Conservation (phyloP, 2,329 filamentous ascomycete genomes). For the Dothistroma septosporum region DNA sequence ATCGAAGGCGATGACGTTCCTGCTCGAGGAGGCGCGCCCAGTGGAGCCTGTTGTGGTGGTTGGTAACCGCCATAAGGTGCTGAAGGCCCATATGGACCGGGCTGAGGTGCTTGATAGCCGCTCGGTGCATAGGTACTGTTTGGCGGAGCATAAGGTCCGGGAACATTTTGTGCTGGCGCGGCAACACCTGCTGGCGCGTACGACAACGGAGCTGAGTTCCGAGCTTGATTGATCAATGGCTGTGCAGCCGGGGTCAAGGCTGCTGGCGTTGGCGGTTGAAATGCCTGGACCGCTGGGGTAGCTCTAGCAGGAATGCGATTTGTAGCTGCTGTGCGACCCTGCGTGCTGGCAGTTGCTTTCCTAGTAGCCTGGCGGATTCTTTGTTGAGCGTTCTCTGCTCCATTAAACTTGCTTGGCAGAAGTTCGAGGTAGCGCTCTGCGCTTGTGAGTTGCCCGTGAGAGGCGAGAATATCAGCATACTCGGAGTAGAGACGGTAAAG, state of each 20-base stretch:
- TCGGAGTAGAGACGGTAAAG: slow-evolving; percentile 95
- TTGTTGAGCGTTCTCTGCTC: slow-evolving; percentile 80
- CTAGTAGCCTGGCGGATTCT: slow-evolving; percentile 81
- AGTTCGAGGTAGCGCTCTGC: slow-evolving; percentile 91
- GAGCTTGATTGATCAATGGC: slow-evolving; percentile 36
- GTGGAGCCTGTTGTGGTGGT: slow-evolving; percentile 40
- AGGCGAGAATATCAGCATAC: slow-evolving; percentile 90
- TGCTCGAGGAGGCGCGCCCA: slow-evolving; percentile 61
- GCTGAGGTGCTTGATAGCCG: slow-evolving; percentile 46
- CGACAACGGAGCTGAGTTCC: slow-evolving; percentile 31
- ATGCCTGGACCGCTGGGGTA: slow-evolving; percentile 19
- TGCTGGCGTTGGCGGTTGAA: slow-evolving; percentile 40
- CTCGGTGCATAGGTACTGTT: slow-evolving; percentile 32
- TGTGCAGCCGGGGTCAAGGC: slow-evolving; percentile 35
- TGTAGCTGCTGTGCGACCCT: slow-evolving; percentile 32
- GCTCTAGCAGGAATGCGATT: slow-evolving; percentile 25
- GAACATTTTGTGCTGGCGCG: slow-evolving; percentile 46
- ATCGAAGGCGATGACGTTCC: slow-evolving; percentile 61
- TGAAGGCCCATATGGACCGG: slow-evolving; percentile 31
- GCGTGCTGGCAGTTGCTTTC: slow-evolving; percentile 31
- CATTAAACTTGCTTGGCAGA: slow-evolving; percentile 75
- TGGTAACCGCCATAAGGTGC: slow-evolving; percentile 43
- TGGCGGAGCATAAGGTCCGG: slow-evolving; percentile 50
- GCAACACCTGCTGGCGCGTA: slow-evolving; percentile 37
- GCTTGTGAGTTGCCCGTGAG: slow-evolving; percentile 78